Evolutionary conservation across 306 rosid species (phyloP), one percentile per base, ranked within the genome.

Genomic region (Ceratonia siliqua): DNA sequence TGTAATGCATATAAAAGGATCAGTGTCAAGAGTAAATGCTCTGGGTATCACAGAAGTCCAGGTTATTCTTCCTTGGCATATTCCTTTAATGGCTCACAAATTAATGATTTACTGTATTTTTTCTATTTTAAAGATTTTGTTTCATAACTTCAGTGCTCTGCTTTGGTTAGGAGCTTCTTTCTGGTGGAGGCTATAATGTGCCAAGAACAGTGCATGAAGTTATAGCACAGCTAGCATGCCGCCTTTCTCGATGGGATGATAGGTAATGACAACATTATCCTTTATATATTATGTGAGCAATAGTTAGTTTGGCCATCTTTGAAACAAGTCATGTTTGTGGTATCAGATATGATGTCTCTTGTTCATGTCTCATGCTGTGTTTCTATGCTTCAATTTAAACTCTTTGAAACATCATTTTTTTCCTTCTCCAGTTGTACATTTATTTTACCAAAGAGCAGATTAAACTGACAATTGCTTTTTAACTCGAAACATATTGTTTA

Each of bases 241-340:
- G 88, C 57, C 98, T 94, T 80, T 75, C 96, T 62, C 96, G 93
- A 79, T 94, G 99, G 99, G 99, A 94, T 83, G 97, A 94, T 74
- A 88, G 99, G 97, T 94, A 89, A 84, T 65, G 21, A 58, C 43
- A 35, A 35, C 50, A 64, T 56, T 73, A 35, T 43, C 42, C 22
- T 69, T 50, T 32, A 41, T 45, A 56, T 56, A 8, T 82, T 55
- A 20, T 73, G 58, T 2, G 5, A 36, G 42, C 28, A 22, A n/a
- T 50, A 61, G 38, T 68, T 73, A 63, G 57, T 48, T 36, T 72
- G 50, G 21, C 4, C 62, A 25, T 48, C 43, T 42, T 68, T 52
- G 33, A 36, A 79, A 69, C 25, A 57, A 50, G 28, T 28, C 65
- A 27, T 70, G 65, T 55, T 21, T 62, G 15, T 27, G 22, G 43